A percentile compares a stretch with the other conserved stretches of the same genome.
phyloP scores from a whole-genome alignment of 1,284 basidiomycete species.

The Trichosporon faecale region DNA sequence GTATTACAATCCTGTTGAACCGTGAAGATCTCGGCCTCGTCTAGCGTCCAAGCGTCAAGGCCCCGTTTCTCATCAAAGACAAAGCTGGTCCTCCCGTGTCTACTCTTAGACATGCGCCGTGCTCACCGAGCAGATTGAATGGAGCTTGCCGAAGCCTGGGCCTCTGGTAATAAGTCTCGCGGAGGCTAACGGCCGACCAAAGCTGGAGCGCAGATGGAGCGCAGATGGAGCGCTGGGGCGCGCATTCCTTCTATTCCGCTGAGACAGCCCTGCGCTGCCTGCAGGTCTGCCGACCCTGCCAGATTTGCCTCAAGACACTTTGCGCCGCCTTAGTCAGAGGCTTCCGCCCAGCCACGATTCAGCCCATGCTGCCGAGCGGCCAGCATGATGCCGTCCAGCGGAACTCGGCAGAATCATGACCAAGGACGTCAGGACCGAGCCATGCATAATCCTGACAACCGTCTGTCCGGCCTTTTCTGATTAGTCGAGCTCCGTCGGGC shows the following conservation, averaged over 20 bases:
- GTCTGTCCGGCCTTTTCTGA: neutral
- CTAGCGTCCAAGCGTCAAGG: neutral
- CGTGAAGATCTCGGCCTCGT: neutral
- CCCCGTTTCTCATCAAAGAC: neutral
- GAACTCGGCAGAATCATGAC: neutral
- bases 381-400: too few relatives aligned
- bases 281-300: too few relatives aligned
- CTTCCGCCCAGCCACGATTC: neutral
- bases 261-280: neutral
- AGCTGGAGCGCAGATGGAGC: too few relatives aligned
- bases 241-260: neutral
- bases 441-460: constrained; percentile 4
- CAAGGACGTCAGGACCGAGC: neutral
- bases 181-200: neutral
- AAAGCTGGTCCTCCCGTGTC: neutral
- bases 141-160: neutral
- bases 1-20: neutral
- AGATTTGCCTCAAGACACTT: neutral
- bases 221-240: too few relatives aligned
- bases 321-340: neutral
- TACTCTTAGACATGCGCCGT: neutral
- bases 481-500: neutral
- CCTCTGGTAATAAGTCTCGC: too few relatives aligned
- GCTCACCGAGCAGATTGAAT: neutral
- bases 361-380: too few relatives aligned